phyloP scores from a whole-genome alignment of 495 filamentous ascomycete species.

The Xylaria telfairii region DNA sequence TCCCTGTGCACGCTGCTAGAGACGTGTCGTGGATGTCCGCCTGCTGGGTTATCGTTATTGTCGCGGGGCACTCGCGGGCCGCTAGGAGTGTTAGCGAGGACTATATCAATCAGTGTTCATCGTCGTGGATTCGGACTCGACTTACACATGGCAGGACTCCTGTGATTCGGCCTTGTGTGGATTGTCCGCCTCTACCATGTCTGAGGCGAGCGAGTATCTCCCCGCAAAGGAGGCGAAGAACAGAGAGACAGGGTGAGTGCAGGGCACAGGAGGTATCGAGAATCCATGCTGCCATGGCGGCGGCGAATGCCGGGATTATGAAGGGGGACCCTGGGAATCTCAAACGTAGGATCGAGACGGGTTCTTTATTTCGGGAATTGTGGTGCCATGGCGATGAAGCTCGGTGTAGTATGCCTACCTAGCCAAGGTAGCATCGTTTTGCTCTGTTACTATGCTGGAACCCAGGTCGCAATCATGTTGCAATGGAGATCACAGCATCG shows the following conservation, averaged over 20 bases:
- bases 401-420: neutral
- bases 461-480: neutral
- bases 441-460: neutral
- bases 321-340: neutral
- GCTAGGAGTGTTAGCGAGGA: neutral
- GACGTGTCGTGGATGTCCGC: neutral
- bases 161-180: neutral
- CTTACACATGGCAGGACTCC: constrained; percentile 5
- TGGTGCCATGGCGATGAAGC: neutral
- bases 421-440: neutral
- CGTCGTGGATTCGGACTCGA: too few species aligned
- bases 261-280: neutral
- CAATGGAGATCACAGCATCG: too few species aligned
- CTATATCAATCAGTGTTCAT: too few species aligned
- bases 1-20: neutral
- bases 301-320: neutral
- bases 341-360: constrained; percentile 9
- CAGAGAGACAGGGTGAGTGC: neutral
- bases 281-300: neutral
- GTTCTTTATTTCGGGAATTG: neutral
- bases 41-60: neutral
- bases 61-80: neutral
- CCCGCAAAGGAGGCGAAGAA: neutral
- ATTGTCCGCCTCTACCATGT: neutral
- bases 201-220: neutral